These are phyloP conservation scores for Aspergillus felis DNA, from an alignment of 2,329 filamentous ascomycete genomes.

Conservation along the genomic window DNA sequence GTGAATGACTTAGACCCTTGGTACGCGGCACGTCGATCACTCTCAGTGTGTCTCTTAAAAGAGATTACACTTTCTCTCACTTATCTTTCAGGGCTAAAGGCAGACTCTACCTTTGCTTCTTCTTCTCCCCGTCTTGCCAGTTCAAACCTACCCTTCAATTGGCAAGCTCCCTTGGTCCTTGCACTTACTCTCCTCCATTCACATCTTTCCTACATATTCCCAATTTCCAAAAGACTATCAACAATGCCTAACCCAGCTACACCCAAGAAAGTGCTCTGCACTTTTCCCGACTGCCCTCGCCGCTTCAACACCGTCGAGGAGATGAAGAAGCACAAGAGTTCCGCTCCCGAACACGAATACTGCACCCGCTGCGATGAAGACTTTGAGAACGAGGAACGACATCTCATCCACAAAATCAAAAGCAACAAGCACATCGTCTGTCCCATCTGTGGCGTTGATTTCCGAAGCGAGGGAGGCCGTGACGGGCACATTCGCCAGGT, in stretches of 20 bases:
- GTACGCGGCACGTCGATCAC: background rate
- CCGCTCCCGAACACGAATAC: constrained; percentile 38
- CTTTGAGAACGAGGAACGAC: constrained; percentile 42
- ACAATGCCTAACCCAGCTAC: constrained; percentile 6
- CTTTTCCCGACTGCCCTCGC: constrained; percentile 43
- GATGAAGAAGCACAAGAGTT: constrained; percentile 51
- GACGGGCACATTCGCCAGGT: constrained; percentile 52
- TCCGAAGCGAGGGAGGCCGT: constrained; percentile 50
- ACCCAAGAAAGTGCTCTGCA: constrained; percentile 39
- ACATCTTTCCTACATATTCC: background rate
- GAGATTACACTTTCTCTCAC: background rate
- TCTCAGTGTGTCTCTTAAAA: background rate
- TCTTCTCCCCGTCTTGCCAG: background rate
- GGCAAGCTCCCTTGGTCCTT: background rate
- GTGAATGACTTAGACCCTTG: background rate
- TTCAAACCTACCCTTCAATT: background rate
- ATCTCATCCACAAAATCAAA: constrained; percentile 48
- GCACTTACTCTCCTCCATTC: background rate
- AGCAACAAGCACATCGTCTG: constrained; percentile 50
- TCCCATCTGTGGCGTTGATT: constrained; percentile 55
- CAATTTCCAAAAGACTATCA: background rate
- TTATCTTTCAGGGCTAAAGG: background rate
- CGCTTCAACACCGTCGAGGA: constrained; percentile 44
- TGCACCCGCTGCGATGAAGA: constrained; percentile 43
- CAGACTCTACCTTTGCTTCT: background rate